Evolutionary conservation across 2,329 filamentous ascomycete species (phyloP).

Genomic region (Pseudonectria buxi): DNA sequence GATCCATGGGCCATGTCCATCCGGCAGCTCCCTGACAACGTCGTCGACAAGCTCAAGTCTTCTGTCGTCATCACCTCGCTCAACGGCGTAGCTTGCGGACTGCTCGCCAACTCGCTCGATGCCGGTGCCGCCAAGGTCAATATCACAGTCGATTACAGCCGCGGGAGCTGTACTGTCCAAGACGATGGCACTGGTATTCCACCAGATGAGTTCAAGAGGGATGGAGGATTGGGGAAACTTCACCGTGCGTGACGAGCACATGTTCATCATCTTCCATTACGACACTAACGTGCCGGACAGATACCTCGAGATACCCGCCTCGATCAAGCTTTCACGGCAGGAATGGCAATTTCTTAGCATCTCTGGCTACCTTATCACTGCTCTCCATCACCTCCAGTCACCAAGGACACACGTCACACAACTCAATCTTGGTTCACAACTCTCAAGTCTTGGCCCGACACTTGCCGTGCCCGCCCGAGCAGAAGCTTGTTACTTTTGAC

Average conservation of each 20-base stretch:
- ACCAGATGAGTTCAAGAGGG: slow-evolving; percentile 61
- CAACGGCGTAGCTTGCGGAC: slow-evolving; percentile 60
- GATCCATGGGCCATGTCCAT: slow-evolving; percentile 49
- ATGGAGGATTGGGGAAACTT: slow-evolving; percentile 64
- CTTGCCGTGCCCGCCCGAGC: slow-evolving; percentile 51
- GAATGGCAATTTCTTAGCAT: slow-evolving; percentile 70
- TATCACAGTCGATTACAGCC: slow-evolving; percentile 65
- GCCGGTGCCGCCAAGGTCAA: slow-evolving; percentile 63
- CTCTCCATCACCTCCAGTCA: slow-evolving; percentile 71
- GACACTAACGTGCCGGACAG: slow-evolving; percentile 35
- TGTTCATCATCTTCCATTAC: not conserved
- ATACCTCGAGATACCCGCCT: slow-evolving; percentile 66
- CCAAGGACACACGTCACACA: slow-evolving; percentile 50
- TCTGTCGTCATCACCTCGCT: slow-evolving; percentile 73
- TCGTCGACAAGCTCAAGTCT: slow-evolving; percentile 74
- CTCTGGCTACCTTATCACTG: slow-evolving; percentile 68
- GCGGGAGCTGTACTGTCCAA: slow-evolving; percentile 72
- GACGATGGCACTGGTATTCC: slow-evolving; percentile 79
- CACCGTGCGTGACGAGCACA: slow-evolving; percentile 51
- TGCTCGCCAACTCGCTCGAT: slow-evolving; percentile 82
- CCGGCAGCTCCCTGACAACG: slow-evolving; percentile 60
- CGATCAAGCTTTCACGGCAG: slow-evolving; percentile 51
- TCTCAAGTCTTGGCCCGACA: slow-evolving; percentile 59
- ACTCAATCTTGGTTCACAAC: slow-evolving; percentile 64
- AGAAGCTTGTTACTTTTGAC: slow-evolving; percentile 45